A percentile compares a stretch with the other conserved stretches of the same genome.
Evolutionary conservation across 768 basidiomycete species (phyloP).

Genomic region (Kondoa subrosea): DNA sequence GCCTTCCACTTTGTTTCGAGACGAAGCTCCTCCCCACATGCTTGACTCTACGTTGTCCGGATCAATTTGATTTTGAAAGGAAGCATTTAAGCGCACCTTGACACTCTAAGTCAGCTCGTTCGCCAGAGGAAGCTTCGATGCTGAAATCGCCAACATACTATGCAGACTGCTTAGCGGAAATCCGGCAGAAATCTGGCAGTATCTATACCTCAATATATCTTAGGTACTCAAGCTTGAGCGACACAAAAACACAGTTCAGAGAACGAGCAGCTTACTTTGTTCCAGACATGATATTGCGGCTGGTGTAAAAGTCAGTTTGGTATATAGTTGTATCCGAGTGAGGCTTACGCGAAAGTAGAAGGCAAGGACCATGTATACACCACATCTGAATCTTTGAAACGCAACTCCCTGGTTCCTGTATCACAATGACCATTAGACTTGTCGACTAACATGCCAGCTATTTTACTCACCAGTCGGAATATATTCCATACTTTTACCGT

Average conservation of each 20-base stretch:
- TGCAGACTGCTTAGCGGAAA: no score
- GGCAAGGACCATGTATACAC: conserved; percentile 18
- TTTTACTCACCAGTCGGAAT: neutral
- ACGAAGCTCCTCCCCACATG: conserved; percentile 77
- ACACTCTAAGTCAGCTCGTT: conserved; percentile 71
- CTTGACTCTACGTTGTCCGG: conserved; percentile 15
- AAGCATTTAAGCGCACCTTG: no score
- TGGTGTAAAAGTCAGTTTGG: neutral
- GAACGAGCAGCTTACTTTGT: no score
- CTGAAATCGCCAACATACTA: neutral
- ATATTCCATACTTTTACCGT: conserved; percentile 18
- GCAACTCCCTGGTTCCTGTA: conserved; percentile 15
- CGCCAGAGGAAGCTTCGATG: conserved; percentile 37
- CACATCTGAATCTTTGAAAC: conserved; percentile 19
- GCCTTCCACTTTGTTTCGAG: conserved; percentile 70
- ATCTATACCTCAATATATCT: neutral
- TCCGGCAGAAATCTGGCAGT: no score
- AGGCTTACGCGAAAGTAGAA: conserved; percentile 13
- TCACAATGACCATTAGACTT: neutral
- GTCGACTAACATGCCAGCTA: no score
- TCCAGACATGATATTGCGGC: conserved; percentile 25
- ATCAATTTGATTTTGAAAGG: no score
- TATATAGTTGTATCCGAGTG: conserved; percentile 1
- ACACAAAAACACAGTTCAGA: no score
- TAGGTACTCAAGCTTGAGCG: no score